These are phyloP conservation scores for Oenanthe sinensis DNA, from an alignment of 129 eudicot species.

Conservation along the genomic window DNA sequence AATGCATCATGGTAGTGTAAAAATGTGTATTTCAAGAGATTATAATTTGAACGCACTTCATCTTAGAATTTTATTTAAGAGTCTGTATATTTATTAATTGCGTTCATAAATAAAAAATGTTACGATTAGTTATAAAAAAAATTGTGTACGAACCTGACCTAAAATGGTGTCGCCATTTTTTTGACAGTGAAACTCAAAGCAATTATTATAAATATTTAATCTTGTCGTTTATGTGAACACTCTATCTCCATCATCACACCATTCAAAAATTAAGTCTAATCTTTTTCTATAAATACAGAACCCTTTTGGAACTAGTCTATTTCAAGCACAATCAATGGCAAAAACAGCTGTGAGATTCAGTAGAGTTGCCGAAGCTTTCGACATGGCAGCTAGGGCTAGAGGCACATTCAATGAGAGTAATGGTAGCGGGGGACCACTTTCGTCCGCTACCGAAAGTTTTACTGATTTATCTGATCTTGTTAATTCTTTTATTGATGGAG, in stretches of 20 bases:
- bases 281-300: not conserved
- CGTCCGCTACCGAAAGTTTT: constrained; percentile 12
- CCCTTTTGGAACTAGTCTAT: not conserved
- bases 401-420: constrained; percentile 45
- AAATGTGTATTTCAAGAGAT: not conserved
- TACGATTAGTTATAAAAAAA: no score
- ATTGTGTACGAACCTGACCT: not conserved
- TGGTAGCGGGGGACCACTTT: constrained; percentile 55
- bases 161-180: not conserved
- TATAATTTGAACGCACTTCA: not conserved
- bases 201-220: not conserved
- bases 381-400: constrained; percentile 25
- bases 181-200: not conserved
- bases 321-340: not conserved
- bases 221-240: constrained; percentile 20
- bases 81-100: not conserved
- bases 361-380: constrained; percentile 64
- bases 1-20: not conserved
- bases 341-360: constrained; percentile 33
- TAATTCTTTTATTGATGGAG: constrained; percentile 50
- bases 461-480: constrained; percentile 62
- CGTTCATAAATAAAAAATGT: no score
- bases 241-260: constrained; percentile 18
- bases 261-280: not conserved
- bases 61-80: no score